These are phyloP conservation scores for Gastrolobium villosum DNA, from an alignment of 306 rosid species.

Conservation along the genomic window DNA sequence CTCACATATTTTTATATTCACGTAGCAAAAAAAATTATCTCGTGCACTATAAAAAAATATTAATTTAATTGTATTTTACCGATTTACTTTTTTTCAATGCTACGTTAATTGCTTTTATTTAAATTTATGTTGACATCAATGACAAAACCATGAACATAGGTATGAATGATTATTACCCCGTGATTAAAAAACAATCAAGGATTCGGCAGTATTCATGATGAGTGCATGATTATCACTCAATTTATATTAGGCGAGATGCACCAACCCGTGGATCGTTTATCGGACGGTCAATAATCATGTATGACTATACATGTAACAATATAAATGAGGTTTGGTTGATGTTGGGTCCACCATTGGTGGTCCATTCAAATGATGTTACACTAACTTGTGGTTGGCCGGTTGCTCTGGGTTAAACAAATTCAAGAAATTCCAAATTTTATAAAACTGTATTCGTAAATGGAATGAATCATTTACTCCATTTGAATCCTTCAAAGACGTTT, in stretches of 20 bases:
- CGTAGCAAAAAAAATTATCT: too few species aligned
- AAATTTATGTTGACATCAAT: neutral
- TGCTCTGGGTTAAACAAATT: constrained; percentile 4
- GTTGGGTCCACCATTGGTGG: constrained; percentile 39
- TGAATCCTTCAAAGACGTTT: constrained; percentile 6
- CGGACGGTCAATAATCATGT: neutral
- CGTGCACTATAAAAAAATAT: too few species aligned
- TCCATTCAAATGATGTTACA: constrained; percentile 14
- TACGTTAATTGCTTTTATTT: neutral
- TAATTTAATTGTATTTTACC: too few species aligned
- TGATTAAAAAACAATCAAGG: neutral
- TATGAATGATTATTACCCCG: neutral
- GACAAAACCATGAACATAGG: neutral
- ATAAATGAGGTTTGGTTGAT: neutral
- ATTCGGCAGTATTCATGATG: neutral
- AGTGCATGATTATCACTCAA: constrained; percentile 4
- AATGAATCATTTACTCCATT: neutral
- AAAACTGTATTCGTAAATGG: neutral
- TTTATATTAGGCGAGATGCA: neutral
- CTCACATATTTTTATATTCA: too few species aligned
- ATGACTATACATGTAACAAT: neutral
- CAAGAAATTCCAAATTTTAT: neutral
- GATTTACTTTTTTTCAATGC: neutral
- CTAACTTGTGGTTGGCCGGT: constrained; percentile 35
- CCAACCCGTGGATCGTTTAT: neutral